Base-by-base conservation (phyloP, 805 yeast species). In the Cephaloascus albidus region DNA sequence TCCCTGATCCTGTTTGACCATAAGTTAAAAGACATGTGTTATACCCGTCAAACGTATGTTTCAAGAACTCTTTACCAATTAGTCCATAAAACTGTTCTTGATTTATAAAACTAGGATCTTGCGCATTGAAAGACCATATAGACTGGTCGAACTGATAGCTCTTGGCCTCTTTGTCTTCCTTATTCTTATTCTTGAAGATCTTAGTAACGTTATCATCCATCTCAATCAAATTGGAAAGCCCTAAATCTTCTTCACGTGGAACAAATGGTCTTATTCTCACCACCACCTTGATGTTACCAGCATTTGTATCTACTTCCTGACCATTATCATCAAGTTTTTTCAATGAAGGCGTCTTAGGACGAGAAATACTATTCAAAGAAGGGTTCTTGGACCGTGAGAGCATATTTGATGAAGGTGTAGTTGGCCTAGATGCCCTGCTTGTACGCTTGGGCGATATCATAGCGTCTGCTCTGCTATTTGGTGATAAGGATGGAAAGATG, bases 1-100 rank as follows among this genome's bases (percentile, higher is more conserved):
- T 85, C 1, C 95, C 95, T 0, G 93, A 72, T 1, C 85, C 89
- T 0, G 95, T 86, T 54, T 86, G 95, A 4, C 88, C 89, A 49
- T 82, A 81, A 1, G 88, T 87, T 55, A 81, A 76, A 1, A 82
- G 77, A 52, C 86, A 81, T 2, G 84, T 81, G 45, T 82, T 80
- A 54, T 70, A 78, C 0, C 95, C 95, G 45, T 72, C 74, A 38
- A 83, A 54, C 3, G 85, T 67, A 62, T 78, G 86, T 20, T 72
- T 67, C 5, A 85, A 58, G 41, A 81, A 63, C 33, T 76, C 79
- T 10, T 66, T 63, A 1, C 89, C 94, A 15, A 78, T 64, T 10
- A 60, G 54, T 2, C 58, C 51, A 49, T 80, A 85, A 3, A 82
- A 71, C 2, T 54, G 54, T 4, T 50, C 35, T 51, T 85, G 89